Percentiles rank a stretch among this genome's conserved stretches.
Conservation (phyloP, 139 green algal species). For the Ulvella scutata region DNA sequence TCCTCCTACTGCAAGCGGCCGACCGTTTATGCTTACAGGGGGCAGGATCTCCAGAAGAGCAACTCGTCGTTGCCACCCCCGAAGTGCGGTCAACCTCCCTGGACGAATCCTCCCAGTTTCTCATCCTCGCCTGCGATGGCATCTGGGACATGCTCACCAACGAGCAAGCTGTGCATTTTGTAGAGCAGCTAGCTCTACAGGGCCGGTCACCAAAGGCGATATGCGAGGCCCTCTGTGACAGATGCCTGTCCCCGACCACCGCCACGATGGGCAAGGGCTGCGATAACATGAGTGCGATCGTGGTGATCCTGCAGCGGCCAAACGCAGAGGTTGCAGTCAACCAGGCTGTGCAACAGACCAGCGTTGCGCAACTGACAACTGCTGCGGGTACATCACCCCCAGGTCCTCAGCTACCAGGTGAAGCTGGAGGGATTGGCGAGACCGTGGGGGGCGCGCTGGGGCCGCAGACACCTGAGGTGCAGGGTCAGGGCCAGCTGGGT, state of each 20-base stretch:
- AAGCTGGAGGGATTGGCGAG: too few relatives aligned
- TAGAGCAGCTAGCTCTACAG: constrained; percentile 27
- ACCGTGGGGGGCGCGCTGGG: too few relatives aligned
- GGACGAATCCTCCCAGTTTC: constrained; percentile 37
- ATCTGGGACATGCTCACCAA: constrained; percentile 66
- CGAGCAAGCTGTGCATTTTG: constrained; percentile 46
- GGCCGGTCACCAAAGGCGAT: constrained; percentile 20
- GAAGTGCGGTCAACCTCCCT: constrained; percentile 31
- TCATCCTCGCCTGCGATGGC: constrained; percentile 67
- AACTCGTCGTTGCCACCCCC: constrained; percentile 52
- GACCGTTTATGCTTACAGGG: background rate
- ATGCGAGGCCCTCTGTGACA: constrained; percentile 50
- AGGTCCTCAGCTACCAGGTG: too few relatives aligned
- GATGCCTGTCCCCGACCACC: constrained; percentile 49
- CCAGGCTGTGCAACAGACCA: too few relatives aligned
- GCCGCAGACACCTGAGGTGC: too few relatives aligned
- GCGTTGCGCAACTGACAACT: too few relatives aligned
- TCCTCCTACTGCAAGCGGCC: too few relatives aligned
- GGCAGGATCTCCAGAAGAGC: constrained; percentile 17
- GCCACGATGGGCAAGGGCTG: constrained; percentile 18
- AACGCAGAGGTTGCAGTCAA: too few relatives aligned
- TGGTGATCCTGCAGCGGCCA: constrained; percentile 25
- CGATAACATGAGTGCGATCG: constrained; percentile 37
- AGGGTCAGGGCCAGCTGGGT: too few relatives aligned
- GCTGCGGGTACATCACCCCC: too few relatives aligned